Base-by-base conservation (phyloP, 148 eudicot species). In the Fagopyrum esculentum region DNA sequence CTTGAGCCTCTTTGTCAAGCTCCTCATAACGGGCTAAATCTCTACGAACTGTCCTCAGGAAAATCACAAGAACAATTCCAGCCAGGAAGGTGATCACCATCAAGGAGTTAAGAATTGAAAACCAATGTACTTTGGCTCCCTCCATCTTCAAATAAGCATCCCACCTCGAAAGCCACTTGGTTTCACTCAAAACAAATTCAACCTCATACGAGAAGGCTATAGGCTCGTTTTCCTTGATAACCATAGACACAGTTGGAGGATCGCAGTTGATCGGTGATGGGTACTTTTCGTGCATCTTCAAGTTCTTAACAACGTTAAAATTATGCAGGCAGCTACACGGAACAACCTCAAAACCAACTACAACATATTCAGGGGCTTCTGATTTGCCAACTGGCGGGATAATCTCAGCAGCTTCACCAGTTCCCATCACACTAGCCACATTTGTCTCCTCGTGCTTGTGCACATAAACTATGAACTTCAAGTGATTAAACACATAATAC, bases 1-100 rank as follows among this genome's bases (percentile, higher is more conserved):
- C 77, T 61, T 75, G 77, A 45, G 77, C 77, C 29, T 78, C 80
- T 63, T 78, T 78, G 80, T 78, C 80, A 48, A 78, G 80, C 76
- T 78, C 80, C 80, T 78, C 80, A 19, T 78, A 78, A 40, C 76
- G 80, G 12, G 80, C 52, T 40, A 78, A 63, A 73, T 78, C 80
- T 68, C 80, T 60, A 57, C 80, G 52, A 43, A 78, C 80, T 3
- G 80, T 78, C 52, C 80, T 78, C 26, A 78, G 57, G 76, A 78
- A 78, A 51, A 78, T 78, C 50, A 78, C 80, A n/a, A 78, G 80
- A 10, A 78, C 80, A 16, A 78, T 78, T 60, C 80, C 80, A 73
- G 80, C 80, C 17, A 78, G 71, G 40, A 78, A 78, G 0, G 76
- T 78, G 72, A 78, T 73, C 64, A 78, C 80, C 80, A 78, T 78